Base-by-base conservation (phyloP, 2,329 filamentous ascomycete genomes). In the Trichoderma lentiforme region DNA sequence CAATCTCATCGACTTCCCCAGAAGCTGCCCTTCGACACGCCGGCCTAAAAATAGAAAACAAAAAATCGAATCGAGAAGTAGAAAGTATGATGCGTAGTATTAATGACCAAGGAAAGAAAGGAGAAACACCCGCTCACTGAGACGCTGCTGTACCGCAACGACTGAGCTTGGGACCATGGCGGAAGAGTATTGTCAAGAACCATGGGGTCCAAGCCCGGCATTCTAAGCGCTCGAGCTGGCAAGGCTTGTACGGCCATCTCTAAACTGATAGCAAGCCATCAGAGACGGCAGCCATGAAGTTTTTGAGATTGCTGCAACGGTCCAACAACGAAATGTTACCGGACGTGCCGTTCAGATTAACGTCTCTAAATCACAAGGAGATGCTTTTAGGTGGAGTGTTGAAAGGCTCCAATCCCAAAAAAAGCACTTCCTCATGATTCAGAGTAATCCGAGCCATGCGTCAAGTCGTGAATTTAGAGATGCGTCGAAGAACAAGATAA, bases 401-500 rank as follows among this genome's bases (percentile, higher is more conserved):
- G 34, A 58, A 47, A 51, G 26, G 21, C 57, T 69, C 32, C 65
- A 57, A n/a, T n/a, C n/a, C n/a, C 60, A 63, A 51, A 68, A 15
- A 28, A 70, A 70, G 18, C 26, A 58, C 60, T 32, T 14, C 30
- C 64, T 70, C 61, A 73, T 72, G 73, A 71, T 75, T 72, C 74
- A 75, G 74, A 77, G 74, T 73, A 74, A 78, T 79, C 82, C 80
- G 80, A 84, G 82, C 81, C 82, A 83, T 80, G 76, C 74, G 74
- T 79, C 73, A 80, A 79, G 76, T 80, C 77, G 77, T 80, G 70
- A 80, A 78, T 75, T 74, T 74, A 76, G 47, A 79, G 74, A 80
- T 78, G 76, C 76, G 80, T 82, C 80, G 80, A 82, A 84, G 81
- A 83, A 82, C 81, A 76, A 83, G 80, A 82, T 81, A 82, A 78